Evolutionary conservation across 306 rosid species (phyloP), one percentile per base, ranked within the genome.

Genomic region (Vachellia collinsii): DNA sequence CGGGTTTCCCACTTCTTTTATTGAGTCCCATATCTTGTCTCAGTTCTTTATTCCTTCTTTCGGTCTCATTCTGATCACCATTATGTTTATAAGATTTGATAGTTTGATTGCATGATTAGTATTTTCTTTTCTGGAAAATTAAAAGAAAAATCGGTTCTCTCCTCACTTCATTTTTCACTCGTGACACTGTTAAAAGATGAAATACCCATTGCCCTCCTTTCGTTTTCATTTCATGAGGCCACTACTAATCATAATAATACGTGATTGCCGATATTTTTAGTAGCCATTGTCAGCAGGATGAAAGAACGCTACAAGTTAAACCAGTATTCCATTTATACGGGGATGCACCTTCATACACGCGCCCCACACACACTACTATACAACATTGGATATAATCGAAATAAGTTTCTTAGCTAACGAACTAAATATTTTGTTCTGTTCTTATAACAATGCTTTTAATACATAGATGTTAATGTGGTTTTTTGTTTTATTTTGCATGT

Each of bases 1-100:
- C 38, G 36, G 51, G 62, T 82, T 83, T 69, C 76, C 82, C 71
- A 77, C 65, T 53, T 10, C 59, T 76, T 43, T 38, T 29, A n/a
- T 3, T 54, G 70, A 66, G 62, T 78, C 46, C 29, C 72, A 9
- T 59, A 54, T 54, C 39, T 41, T 53, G 43, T 6, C n/a, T 3
- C 50, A 11, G 10, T 19, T 53, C 42, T 36, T 54, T 41, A 39
- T 14, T 50, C 37, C 25, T 53, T 36, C 48, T 22, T 74, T 56
- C 44, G 53, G 39, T 20, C 67, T 22, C 22, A 56, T 56, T 74
- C 67, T 11, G 66, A 74, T 74, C 13, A 37, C 3, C 50, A 20
- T 36, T 7, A 64, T 77, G 50, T 65, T 20, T 77, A 46, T 2
- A 65, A 51, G 44, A 34, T 44, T 43, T 3, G 38, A 59, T 22